phyloP scores from a whole-genome alignment of 768 basidiomycete species.

The Agrocybe praecox region DNA sequence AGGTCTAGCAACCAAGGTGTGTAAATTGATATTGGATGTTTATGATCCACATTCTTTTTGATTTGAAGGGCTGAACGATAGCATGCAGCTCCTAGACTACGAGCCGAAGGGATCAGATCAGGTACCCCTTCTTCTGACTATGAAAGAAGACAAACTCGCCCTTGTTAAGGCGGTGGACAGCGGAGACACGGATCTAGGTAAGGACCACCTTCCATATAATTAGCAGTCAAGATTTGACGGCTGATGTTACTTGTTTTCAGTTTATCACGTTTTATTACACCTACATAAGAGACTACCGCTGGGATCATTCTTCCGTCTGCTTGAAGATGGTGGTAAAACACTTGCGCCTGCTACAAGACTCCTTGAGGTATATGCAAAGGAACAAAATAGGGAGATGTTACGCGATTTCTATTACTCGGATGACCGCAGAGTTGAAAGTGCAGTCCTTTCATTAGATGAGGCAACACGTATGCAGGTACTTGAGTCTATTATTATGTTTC shows the following conservation, averaged over 20 bases:
- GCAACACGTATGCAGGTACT: constrained; percentile 64
- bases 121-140: constrained; percentile 87
- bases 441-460: constrained; percentile 86
- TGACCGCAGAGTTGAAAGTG: constrained; percentile 92
- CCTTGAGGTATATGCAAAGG: constrained; percentile 87
- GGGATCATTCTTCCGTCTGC: constrained; percentile 91
- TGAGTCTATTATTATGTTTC: neutral
- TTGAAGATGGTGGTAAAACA: constrained; percentile 85
- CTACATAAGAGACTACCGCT: constrained; percentile 81
- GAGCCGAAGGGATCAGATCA: constrained; percentile 89
- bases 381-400: constrained; percentile 90
- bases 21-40: neutral
- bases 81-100: constrained; percentile 79
- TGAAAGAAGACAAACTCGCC: constrained; percentile 93
- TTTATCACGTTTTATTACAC: constrained; percentile 91
- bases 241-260: constrained; percentile 43
- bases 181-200: constrained; percentile 94
- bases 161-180: constrained; percentile 90
- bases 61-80: neutral
- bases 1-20: constrained; percentile 82
- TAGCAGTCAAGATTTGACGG: neutral
- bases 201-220: constrained; percentile 15
- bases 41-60: neutral
- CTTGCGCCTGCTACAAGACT: constrained; percentile 77
- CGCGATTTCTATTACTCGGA: constrained; percentile 98